Evolutionary conservation across 108 stramenopile species (phyloP), one percentile per base, ranked within the genome.

Genomic region (Parietichytrium sp.): DNA sequence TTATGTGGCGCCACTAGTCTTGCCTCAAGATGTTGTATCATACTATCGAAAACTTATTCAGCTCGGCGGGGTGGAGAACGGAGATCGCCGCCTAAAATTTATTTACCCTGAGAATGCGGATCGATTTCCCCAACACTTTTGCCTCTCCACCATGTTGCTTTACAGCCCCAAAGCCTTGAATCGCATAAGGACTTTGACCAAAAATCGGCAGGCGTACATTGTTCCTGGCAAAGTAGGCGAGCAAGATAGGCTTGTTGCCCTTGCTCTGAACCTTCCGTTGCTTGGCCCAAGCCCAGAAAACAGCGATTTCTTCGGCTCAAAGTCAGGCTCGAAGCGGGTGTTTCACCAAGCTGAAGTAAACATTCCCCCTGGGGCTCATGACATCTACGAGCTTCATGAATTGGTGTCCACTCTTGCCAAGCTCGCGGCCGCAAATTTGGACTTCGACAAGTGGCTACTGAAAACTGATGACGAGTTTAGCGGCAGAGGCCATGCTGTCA

Each of bases 21-120:
- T 72, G 29, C 20, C 33, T 12, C 8, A 10, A 10, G 61, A 72
- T 33, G 42, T 72, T 12, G 38, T 33, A 6, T 45, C 6, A 18
- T 72, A 72, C 20, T 72, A 72, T 42, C 38, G 45, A 45, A 72
- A 72, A 2, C 20, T 72, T 0, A 45, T 72, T 33, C 61, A 72
- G 42, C 61, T 72, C 6, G 38, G 61, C 7, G 61, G 61, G 1
- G 25, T 72, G 4, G 33, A 13, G 6, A 72, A 72, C 20, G 61
- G 13, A 18, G 61, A 33, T 7, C 38, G 61, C n/a, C 33, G 61
- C 15, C 61, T 72, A 6, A 33, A 72, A n/a, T 45, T 72, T 45
- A 42, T 72, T 10, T 33, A 45, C 16, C 61, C 61, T n/a, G 61
- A 72, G 61, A 72, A 72, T 72, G 61, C 61, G 15, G 38, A 72